Evolutionary conservation across 192 early-diverging fungal species (phyloP), one percentile per base, ranked within the genome.

Genomic region (Coemansia sp.): DNA sequence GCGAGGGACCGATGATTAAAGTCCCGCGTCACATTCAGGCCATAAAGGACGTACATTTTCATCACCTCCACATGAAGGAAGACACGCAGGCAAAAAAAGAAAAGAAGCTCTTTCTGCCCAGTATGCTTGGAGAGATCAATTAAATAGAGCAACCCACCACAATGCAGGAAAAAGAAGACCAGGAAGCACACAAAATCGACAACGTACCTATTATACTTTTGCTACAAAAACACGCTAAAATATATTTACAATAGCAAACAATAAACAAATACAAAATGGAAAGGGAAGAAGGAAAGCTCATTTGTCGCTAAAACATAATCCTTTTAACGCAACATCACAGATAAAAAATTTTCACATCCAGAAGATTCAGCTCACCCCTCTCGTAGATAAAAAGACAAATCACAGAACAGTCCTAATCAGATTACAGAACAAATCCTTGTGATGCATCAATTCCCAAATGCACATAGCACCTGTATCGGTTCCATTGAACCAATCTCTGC

Each of bases 21-120:
- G 49, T 81, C 78, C 78, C 73, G 78, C 78, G 78, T 76, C 78
- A 66, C 65, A 81, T 81, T 81, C 78, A 76, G 73, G 66, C 42
- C 51, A 54, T 67, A 68, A 45, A 63, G 57, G 57, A 57, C 56
- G 78, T 68, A 75, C 73, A 70, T 67, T 72, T 69, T 80, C 78
- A 80, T 80, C 78, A 80, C 62, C 73, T 80, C 78, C 37, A 66
- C 66, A 71, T 46, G 37, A 22, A 41, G n/a, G 41, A n/a, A 56
- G 47, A n/a, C 32, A 32, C 22, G 51, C n/a, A 40, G 39, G 58
- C 40, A 18, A 22, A 10, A 41, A 56, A 66, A 42, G 16, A 54
- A 22, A 32, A 1, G n/a, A 22, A 54, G n/a, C 51, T 54, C 18
- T 32, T 54, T 8, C 22, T 19, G 32, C 1, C 51, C 51, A 21